These are phyloP conservation scores for Termitomyces sp. DNA, from an alignment of 768 basidiomycete species.

Conservation along the genomic window DNA sequence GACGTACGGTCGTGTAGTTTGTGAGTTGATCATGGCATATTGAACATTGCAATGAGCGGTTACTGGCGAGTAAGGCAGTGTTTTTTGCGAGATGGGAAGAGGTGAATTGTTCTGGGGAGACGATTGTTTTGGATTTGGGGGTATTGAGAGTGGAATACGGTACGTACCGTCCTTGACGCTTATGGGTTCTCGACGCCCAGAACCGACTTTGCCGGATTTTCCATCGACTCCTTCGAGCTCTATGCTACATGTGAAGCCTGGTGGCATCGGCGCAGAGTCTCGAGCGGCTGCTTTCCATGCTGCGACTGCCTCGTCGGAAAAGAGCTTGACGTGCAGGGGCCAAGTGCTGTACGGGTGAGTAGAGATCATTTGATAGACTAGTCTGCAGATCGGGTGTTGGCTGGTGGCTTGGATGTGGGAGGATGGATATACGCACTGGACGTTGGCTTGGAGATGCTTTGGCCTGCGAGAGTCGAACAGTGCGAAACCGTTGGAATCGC, in stretches of 20 bases:
- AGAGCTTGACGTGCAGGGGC: slow-evolving; percentile 75
- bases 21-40: slow-evolving; percentile 42
- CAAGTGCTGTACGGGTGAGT: slow-evolving; percentile 66
- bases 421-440: slow-evolving; percentile 35
- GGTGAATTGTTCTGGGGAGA: slow-evolving; percentile 43
- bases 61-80: slow-evolving; percentile 35
- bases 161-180: slow-evolving; percentile 53
- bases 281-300: slow-evolving; percentile 43
- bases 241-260: slow-evolving; percentile 44
- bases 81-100: slow-evolving; percentile 47
- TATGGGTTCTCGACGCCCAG: slow-evolving; percentile 55
- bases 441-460: slow-evolving; percentile 39
- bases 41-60: slow-evolving; percentile 36
- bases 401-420: background rate
- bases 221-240: slow-evolving; percentile 75
- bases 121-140: background rate
- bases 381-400: slow-evolving; percentile 29
- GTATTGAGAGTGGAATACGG: slow-evolving; percentile 8
- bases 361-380: slow-evolving; percentile 61
- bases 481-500: slow-evolving; percentile 36
- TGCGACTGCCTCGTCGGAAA: slow-evolving; percentile 58
- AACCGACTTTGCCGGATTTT: slow-evolving; percentile 49
- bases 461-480: slow-evolving; percentile 32
- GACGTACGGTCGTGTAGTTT: slow-evolving; percentile 40
- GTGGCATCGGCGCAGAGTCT: slow-evolving; percentile 37